Evolutionary conservation across 305 asterid genomes (phyloP), one percentile per base, ranked within the genome.

Genomic region (Solanum hybrid): DNA sequence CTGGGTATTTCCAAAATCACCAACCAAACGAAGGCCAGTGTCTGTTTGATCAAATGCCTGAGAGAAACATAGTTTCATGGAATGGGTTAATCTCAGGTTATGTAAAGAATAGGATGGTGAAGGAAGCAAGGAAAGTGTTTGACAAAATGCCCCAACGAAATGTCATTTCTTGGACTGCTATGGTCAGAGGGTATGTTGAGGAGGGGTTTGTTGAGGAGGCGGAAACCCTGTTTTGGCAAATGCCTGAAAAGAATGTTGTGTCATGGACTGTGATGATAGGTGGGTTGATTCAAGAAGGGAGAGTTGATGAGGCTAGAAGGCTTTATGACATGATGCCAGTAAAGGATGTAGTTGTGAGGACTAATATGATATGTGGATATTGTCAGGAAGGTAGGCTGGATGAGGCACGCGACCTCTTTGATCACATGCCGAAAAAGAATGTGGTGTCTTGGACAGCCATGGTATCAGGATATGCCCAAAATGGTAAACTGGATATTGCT

Each of bases 191-290:
- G 60, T 89, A 89, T 45, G 89, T 85, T 27, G 89, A 89, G 81
- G 89, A 85, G 24, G 91, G 91, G 15, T 89, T 89, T 32, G 81
- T 89, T 27, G 80, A 78, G 8, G 91, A 89, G n/a, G 91, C 91
- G 13, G 91, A 89, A 75, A 0, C 29, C 4, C 73, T 89, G 76
- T 89, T 89, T 36, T 85, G 89, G 91, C 40, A 35, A 76, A 89
- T 89, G 89, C 91, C 91, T 24, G 91, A 35, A 29, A 89, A 86
- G 89, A 89, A 89, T 89, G 89, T 85, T 6, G 91, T 89, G 86
- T 89, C 91, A 32, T 89, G 91, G 91, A 89, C 91, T 40, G 91
- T 89, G 56, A 89, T 89, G 91, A 10, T 89, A 32, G 89, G 91
- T 32, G 91, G 91, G 64, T 35, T 89, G 71, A 89, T 89, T 89